Evolutionary conservation across 768 basidiomycete genomes (phyloP).

Genomic region (Phaffia australis): DNA sequence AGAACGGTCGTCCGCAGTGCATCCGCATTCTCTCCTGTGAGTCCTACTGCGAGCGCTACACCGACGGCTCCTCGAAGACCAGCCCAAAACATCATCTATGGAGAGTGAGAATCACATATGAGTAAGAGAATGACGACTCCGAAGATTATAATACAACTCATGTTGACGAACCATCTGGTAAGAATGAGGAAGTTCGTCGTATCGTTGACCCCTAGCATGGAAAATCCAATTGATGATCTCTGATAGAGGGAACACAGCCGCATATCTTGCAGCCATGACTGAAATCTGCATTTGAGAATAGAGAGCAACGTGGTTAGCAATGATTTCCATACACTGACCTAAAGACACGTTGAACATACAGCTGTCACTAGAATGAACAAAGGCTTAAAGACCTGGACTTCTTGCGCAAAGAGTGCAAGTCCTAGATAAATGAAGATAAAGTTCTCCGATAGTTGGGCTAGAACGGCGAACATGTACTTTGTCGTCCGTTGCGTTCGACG

Average conservation of each 20-base stretch:
- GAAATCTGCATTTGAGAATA: slow-evolving; percentile 44
- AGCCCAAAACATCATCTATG: slow-evolving; percentile 62
- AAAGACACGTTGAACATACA: slow-evolving; percentile 35
- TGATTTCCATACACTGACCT: not conserved
- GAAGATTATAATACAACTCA: not conserved
- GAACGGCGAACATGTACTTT: slow-evolving; percentile 88
- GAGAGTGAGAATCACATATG: slow-evolving; percentile 34
- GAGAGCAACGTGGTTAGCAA: not conserved
- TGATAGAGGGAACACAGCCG: slow-evolving; percentile 88
- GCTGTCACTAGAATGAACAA: slow-evolving; percentile 86
- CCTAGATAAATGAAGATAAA: slow-evolving; percentile 99
- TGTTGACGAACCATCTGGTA: slow-evolving; percentile 80
- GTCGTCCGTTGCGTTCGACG: slow-evolving; percentile 82
- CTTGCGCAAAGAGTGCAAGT: slow-evolving; percentile 78
- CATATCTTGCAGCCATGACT: slow-evolving; percentile 89
- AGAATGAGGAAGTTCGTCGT: slow-evolving; percentile 87
- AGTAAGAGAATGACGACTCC: not conserved
- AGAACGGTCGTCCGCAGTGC: slow-evolving; percentile 87
- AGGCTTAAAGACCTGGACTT: slow-evolving; percentile 71
- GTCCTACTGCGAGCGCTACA: slow-evolving; percentile 90
- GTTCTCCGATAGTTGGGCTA: slow-evolving; percentile 91
- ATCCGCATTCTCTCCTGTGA: slow-evolving; percentile 84
- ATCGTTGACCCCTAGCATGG: slow-evolving; percentile 60
- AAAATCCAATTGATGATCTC: slow-evolving; percentile 91
- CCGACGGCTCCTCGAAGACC: slow-evolving; percentile 93